These are phyloP conservation scores for Fallopia convolvulus DNA, from an alignment of 148 eudicot genomes.

Conservation along the genomic window DNA sequence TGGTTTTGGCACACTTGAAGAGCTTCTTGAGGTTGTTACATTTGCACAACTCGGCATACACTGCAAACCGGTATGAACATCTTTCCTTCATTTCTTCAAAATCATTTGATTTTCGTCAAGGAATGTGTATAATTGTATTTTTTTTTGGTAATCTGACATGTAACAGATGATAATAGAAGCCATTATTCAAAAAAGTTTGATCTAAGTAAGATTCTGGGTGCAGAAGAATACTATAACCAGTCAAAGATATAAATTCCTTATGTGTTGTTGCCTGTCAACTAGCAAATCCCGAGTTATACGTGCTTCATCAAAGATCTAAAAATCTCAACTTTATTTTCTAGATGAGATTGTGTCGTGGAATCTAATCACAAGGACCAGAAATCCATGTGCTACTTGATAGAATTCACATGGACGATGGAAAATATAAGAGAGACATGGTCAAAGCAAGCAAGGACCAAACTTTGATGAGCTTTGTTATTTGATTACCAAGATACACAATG, in stretches of 20 bases:
- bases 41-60: constrained; percentile 94
- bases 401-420: background rate
- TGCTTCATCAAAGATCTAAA: background rate
- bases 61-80: constrained; percentile 63
- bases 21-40: constrained; percentile 81
- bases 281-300: background rate
- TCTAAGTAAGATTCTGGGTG: background rate
- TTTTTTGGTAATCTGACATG: background rate
- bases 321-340: background rate
- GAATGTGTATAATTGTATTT: too few species aligned
- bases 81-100: background rate
- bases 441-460: background rate
- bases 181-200: background rate
- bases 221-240: background rate
- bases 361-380: background rate
- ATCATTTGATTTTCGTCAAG: background rate
- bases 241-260: constrained; percentile 6
- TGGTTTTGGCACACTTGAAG: constrained; percentile 92
- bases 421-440: background rate
- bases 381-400: constrained; percentile 1
- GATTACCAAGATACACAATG: background rate
- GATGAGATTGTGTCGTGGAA: background rate
- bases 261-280: background rate
- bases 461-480: background rate
- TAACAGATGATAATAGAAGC: background rate